Base-by-base conservation (phyloP, 1,284 basidiomycete genomes). In the Paramarasmius palmivorus region DNA sequence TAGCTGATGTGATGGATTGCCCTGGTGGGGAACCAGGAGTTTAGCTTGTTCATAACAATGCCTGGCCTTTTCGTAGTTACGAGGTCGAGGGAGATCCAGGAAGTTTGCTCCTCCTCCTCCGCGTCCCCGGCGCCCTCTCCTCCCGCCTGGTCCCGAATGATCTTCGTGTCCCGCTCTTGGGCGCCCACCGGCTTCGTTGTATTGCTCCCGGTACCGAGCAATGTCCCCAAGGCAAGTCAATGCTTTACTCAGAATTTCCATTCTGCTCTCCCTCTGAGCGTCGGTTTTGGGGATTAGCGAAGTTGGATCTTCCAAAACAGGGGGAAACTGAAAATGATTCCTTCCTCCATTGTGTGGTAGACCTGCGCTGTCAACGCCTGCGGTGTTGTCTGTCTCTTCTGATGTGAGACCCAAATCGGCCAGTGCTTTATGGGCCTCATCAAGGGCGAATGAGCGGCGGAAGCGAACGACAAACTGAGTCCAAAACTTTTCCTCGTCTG, bases 201-300 rank as follows among this genome's bases (percentile, higher is more conserved):
- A 95, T 57, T 92, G 84, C 65, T 98, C 95, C 56, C 90, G 82
- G 71, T 99, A 99, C 32, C 96, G 81, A 58, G 93, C 92, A 42
- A 99, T 85, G 67, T 99, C 96, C 15, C 96, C 96, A 19, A 97
- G 81, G 68, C 89, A 98, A 26, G 98, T 88, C 48, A 98, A 76
- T 2, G 89, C 86, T 71, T 95, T 97, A 73, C 90, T 90, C 39
- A 96, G 74, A 40, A 92, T 86, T 14, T 83, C 80, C 22, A 92
- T 71, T 57, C 83, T 81, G 54, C 78, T 78, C 53, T 82, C 80
- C 48, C 78, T 79, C 64, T 90, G 82, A 20, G 78, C 78, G 19
- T 72, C 57, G n/a, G 74, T 76, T 35, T 69, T 64, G 12, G 78
- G 75, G 6, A 68, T 58, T 20, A 73, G 69, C 14, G 73, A 66